These are phyloP conservation scores for Trichoderma sp. DNA, from an alignment of 2,329 filamentous ascomycete genomes.

Conservation along the genomic window DNA sequence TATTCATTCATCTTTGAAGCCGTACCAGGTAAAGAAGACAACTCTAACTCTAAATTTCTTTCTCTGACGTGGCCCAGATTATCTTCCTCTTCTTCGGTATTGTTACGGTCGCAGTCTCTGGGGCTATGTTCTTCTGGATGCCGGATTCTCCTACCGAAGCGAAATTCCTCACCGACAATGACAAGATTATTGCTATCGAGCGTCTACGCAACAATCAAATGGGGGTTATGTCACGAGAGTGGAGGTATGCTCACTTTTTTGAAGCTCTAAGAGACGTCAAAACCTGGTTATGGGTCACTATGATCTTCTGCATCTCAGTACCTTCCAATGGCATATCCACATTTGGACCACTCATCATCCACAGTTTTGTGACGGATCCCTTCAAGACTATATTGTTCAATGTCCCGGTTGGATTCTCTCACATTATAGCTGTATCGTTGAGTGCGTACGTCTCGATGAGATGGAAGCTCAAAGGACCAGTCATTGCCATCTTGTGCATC, in stretches of 20 bases:
- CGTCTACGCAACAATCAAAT: constrained; percentile 59
- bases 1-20: constrained; percentile 50
- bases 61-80: constrained; percentile 40
- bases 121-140: constrained; percentile 52
- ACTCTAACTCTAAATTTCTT: not conserved
- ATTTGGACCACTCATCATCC: constrained; percentile 63
- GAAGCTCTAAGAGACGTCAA: constrained; percentile 62
- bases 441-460: constrained; percentile 60
- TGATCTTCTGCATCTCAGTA: constrained; percentile 60
- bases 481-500: constrained; percentile 58
- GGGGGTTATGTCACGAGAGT: constrained; percentile 56
- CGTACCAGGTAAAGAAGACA: constrained; percentile 51
- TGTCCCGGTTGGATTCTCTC: constrained; percentile 63
- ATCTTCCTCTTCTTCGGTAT: constrained; percentile 60
- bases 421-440: constrained; percentile 61
- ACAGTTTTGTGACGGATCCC: constrained; percentile 60
- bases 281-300: constrained; percentile 62
- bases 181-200: constrained; percentile 59
- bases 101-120: constrained; percentile 52
- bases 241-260: constrained; percentile 54
- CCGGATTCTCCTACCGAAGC: constrained; percentile 56
- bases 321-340: constrained; percentile 62
- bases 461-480: constrained; percentile 60
- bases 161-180: constrained; percentile 54
- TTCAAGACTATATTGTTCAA: constrained; percentile 64